Evolutionary conservation across 306 rosid genomes (phyloP), one percentile per base, ranked within the genome.

Genomic region (Gynostemma pentaphyllum): DNA sequence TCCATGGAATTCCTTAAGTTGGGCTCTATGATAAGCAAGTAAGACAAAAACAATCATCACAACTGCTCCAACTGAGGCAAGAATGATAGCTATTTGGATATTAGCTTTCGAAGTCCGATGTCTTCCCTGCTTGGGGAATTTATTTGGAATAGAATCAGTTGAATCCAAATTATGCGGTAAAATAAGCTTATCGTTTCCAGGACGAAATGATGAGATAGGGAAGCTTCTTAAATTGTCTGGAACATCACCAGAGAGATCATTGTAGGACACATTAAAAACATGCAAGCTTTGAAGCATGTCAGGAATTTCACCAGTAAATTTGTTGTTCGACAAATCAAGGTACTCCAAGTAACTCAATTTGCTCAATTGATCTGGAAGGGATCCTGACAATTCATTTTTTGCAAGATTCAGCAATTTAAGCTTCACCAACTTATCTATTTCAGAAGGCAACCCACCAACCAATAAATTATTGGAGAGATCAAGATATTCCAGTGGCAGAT

Each of bases 1-100:
- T 68, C 90, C 87, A 19, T 56, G 87, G 71, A 88, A 92, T 30
- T 84, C 95, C 78, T 88, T 88, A 59, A 55, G 68, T 32, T 85
- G 92, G 65, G 92, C 78, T 62, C 87, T 85, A 72, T 82, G 95
- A 80, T 92, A 92, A 72, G 79, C 98, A 74, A 92, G 71, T 75
- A 88, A 79, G 74, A 88, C 94, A 77, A 92, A 88, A 67, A 75
- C 83, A 74, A 88, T 86, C 98, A 92, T 86, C 72, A 84, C 70
- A 65, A 89, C 87, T 76, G 91, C 95, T 74, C 95, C 94, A 56
- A 92, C 80, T 4, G 96, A 82, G 15, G 96, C 98, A 74, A 92
- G 77, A 74, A 92, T 92, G 64, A 92, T 92, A 65, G 96, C 92
- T 82, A 92, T 74, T 80, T 79, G 89, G 64, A 92, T 82, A 79